phyloP scores from a whole-genome alignment of 768 basidiomycete genomes.

The Trametes cinnabarina region DNA sequence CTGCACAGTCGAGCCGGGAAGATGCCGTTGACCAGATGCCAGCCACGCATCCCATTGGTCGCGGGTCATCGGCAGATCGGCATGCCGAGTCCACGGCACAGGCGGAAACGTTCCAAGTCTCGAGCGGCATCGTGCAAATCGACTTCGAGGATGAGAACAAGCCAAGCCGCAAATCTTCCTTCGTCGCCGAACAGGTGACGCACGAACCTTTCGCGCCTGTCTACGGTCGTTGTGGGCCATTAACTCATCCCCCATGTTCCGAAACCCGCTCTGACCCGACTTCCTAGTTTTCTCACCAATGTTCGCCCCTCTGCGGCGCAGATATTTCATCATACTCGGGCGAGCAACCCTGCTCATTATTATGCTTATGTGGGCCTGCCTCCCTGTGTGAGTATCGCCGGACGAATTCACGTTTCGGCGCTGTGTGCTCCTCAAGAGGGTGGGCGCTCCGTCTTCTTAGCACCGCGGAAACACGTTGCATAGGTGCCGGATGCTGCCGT shows the following conservation, averaged over 20 bases:
- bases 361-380: slow-evolving; percentile 39
- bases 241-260: neutral
- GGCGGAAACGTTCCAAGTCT: slow-evolving; percentile 5
- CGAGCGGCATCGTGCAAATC: slow-evolving; percentile 14
- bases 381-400: slow-evolving; percentile 36
- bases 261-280: neutral
- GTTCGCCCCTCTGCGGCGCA: slow-evolving; percentile 25
- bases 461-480: neutral
- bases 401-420: neutral
- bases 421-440: slow-evolving; percentile 8
- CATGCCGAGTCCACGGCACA: slow-evolving; percentile 16
- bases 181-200: slow-evolving; percentile 4
- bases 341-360: slow-evolving; percentile 31
- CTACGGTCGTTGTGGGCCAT: slow-evolving; percentile 6
- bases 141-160: slow-evolving; percentile 8
- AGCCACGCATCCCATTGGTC: slow-evolving; percentile 12
- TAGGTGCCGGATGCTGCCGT: neutral
- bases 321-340: slow-evolving; percentile 34
- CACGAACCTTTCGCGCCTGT: neutral
- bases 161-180: slow-evolving; percentile 16
- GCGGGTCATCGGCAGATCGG: slow-evolving; percentile 17
- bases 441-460: neutral
- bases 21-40: slow-evolving; percentile 10
- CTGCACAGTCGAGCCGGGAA: slow-evolving; percentile 14
- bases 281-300: slow-evolving; percentile 25